Evolutionary conservation across 129 eudicot species (phyloP), one percentile per base, ranked within the genome.

Genomic region (Gnaphalium uliginosum): DNA sequence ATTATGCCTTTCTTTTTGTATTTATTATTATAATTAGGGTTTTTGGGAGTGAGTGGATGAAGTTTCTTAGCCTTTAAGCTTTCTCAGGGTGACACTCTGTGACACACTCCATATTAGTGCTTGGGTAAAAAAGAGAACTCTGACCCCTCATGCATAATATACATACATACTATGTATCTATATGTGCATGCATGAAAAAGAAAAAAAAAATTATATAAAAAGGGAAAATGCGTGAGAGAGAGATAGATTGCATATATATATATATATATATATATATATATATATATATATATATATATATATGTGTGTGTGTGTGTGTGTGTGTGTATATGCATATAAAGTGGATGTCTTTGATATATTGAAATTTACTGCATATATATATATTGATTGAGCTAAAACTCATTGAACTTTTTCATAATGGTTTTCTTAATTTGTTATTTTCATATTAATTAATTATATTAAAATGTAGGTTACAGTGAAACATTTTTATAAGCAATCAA

Each of bases 41-140:
- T 88, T 83, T 79, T 62, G 51, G 71, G 84, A 64, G 81, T 22
- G 5, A 59, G 32, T 79, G 89, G 83, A 76, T 53, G 85, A 81
- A 83, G 86, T 83, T 81, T 76, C 93, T 88, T 88, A 78, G 85
- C 82, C 90, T 85, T 79, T 81, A 88, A 85, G 93, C 86, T 88
- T 87, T 76, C 83, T 80, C 72, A 79, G 84, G 59, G 73, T 72
- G 73, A 59, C 65, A 24, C 65, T 22, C 29, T 59, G 29, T 22
- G 29, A 78, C 80, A 79, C 69, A 54, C 58, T 83, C 73, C 74
- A 11, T 73, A 57, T 83, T 83, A 88, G 88, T 88, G 93, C 86
- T 78, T 24, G 39, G 83, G 83, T 80, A 80, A 80, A 80, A 80
- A 79, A 79, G 83, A 57, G 70, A 57, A 37, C 51, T 66, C 82